Evolutionary conservation across 345 rosid species (phyloP).

Genomic region (Carallia pectinifolia): DNA sequence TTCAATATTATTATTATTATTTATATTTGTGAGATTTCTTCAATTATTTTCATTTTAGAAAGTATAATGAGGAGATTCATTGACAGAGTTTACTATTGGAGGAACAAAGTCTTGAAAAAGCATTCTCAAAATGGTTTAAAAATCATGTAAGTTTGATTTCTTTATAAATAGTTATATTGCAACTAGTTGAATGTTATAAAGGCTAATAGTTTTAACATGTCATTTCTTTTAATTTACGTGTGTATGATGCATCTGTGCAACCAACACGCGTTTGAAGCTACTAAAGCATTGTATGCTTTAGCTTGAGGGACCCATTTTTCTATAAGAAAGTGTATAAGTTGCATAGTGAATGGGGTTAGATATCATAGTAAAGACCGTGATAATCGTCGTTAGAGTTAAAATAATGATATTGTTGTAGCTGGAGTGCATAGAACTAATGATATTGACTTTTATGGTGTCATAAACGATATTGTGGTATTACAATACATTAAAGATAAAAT

Average conservation of each 20-base stretch:
- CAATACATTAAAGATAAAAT: neutral
- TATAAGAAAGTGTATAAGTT: neutral
- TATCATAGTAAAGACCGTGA: neutral
- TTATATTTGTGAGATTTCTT: too few relatives aligned
- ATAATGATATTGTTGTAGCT: neutral
- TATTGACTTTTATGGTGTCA: neutral
- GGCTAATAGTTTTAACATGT: too few relatives aligned
- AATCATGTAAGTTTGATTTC: neutral
- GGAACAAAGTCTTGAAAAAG: neutral
- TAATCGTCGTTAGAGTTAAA: neutral
- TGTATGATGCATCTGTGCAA: neutral
- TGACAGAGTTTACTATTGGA: too few relatives aligned
- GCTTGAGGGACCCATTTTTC: neutral
- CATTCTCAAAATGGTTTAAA: neutral
- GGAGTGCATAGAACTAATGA: neutral
- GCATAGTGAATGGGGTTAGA: constrained; percentile 4
- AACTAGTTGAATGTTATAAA: neutral
- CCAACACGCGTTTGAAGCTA: neutral
- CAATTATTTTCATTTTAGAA: neutral
- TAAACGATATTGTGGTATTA: neutral
- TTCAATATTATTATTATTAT: neutral
- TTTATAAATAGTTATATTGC: too few relatives aligned
- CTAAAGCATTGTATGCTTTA: neutral
- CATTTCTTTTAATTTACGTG: neutral
- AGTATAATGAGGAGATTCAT: neutral